Conservation (phyloP, 495 filamentous ascomycete species). For the Penicillium cosmopolitanum region DNA sequence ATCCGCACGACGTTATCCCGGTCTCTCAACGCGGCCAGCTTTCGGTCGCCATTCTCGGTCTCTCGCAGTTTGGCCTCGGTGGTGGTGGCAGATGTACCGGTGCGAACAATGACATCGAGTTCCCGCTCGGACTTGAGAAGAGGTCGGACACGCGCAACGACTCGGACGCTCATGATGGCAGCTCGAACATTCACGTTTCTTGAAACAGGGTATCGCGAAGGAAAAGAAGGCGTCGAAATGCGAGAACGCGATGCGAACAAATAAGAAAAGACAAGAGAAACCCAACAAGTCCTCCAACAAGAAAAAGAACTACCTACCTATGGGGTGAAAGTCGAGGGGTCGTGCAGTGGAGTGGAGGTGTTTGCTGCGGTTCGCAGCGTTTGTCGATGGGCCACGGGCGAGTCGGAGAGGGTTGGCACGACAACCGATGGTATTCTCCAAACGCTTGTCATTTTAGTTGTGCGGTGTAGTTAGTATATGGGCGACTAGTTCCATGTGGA, state of each 20-base stretch:
- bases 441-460: too few species aligned
- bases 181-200: conserved; percentile 23
- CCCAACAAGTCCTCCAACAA: conserved; percentile 16
- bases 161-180: conserved; percentile 65
- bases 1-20: conserved; percentile 78
- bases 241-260: conserved; percentile 9
- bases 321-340: conserved; percentile 23
- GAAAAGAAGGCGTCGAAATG: conserved; percentile 9
- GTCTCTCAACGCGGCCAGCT: conserved; percentile 52
- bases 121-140: conserved; percentile 81
- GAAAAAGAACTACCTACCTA: conserved; percentile 28
- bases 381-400: conserved; percentile 9
- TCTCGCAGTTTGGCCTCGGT: conserved; percentile 27
- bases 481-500: too few species aligned
- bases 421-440: conserved; percentile 25
- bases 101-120: conserved; percentile 80
- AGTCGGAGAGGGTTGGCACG: conserved; percentile 34
- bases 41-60: conserved; percentile 31
- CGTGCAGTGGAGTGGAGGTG: conserved; percentile 13
- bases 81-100: conserved; percentile 39
- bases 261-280: conserved; percentile 19
- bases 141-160: conserved; percentile 87
- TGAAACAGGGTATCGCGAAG: conserved; percentile 3
- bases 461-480: too few species aligned
- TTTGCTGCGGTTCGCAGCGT: conserved; percentile 18